These are phyloP conservation scores for Cryphonectria japonica DNA, from an alignment of 2,329 filamentous ascomycete genomes.

Conservation along the genomic window DNA sequence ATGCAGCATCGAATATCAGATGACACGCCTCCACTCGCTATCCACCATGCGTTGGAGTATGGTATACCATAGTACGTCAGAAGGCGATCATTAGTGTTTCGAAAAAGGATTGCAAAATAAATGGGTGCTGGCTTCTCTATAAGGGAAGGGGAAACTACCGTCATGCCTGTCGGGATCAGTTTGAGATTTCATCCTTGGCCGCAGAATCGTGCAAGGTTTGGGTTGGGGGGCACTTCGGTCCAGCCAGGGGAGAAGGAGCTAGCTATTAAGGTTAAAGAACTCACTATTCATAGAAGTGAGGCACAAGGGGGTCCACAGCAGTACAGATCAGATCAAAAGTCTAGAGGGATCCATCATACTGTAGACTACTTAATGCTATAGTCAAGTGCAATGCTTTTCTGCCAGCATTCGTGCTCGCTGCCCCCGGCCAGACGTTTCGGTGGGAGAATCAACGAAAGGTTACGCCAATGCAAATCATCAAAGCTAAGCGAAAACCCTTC, in stretches of 20 bases:
- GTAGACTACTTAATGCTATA: neutral
- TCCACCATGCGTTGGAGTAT: slow-evolving; percentile 9
- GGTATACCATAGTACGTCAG: neutral
- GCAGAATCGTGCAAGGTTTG: neutral
- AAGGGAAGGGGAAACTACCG: neutral
- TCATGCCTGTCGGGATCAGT: neutral
- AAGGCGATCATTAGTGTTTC: slow-evolving; percentile 17
- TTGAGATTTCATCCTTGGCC: slow-evolving; percentile 15
- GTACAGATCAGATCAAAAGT: neutral
- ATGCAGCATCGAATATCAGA: neutral
- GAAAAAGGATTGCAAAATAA: neutral
- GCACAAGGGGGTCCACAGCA: neutral
- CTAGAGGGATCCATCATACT: neutral
- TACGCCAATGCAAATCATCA: neutral
- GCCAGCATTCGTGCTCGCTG: neutral
- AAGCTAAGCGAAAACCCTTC: neutral
- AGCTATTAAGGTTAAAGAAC: neutral
- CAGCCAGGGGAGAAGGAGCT: neutral
- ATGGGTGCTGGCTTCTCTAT: neutral
- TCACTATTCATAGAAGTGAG: neutral
- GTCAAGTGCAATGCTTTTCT: neutral
- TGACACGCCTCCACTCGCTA: neutral
- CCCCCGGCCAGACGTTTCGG: neutral
- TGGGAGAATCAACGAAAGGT: neutral
- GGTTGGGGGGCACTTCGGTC: neutral